These are phyloP conservation scores for Penicillium antarcticum DNA, from an alignment of 495 filamentous ascomycete species.

Conservation along the genomic window DNA sequence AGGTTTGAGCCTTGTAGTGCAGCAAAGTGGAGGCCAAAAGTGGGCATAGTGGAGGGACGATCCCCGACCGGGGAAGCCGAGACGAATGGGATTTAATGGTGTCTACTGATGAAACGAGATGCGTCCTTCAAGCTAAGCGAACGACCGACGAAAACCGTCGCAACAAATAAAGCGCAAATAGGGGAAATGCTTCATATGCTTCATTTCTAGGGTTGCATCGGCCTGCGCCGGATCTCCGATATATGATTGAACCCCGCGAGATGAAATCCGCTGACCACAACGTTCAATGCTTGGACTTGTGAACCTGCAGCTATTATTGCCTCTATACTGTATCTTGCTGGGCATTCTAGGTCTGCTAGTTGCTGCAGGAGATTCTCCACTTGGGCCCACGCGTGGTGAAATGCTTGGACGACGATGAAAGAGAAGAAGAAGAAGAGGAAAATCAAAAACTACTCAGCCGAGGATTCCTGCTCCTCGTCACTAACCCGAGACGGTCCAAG, in stretches of 20 bases:
- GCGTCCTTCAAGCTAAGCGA: neutral
- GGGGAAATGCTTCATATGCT: neutral
- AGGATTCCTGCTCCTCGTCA: conserved; percentile 11
- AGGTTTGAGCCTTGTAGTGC: neutral
- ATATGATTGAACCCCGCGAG: conserved; percentile 13
- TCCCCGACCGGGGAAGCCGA: neutral
- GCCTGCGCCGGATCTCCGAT: conserved; percentile 19
- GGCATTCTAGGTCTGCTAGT: no score
- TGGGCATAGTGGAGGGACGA: neutral
- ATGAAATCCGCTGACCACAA: conserved; percentile 18
- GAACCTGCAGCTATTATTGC: neutral
- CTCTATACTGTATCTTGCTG: no score
- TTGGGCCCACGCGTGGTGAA: neutral
- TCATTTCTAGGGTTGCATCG: conserved; percentile 21
- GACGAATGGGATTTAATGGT: conserved; percentile 2
- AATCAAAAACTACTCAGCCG: conserved; percentile 1
- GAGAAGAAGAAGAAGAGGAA: neutral
- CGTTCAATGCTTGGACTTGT: neutral
- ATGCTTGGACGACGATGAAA: neutral
- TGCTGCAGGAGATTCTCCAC: conserved; percentile 1
- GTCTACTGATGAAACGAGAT: neutral
- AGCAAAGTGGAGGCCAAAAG: neutral
- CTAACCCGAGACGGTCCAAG: neutral
- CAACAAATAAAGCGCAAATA: neutral
- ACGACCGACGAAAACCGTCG: conserved; percentile 8